A percentile compares a stretch with the other conserved stretches of the same genome.
These are phyloP conservation scores for Cystoisospora suis DNA, from an alignment of 169 alveolate genomes.

Conservation along the genomic window DNA sequence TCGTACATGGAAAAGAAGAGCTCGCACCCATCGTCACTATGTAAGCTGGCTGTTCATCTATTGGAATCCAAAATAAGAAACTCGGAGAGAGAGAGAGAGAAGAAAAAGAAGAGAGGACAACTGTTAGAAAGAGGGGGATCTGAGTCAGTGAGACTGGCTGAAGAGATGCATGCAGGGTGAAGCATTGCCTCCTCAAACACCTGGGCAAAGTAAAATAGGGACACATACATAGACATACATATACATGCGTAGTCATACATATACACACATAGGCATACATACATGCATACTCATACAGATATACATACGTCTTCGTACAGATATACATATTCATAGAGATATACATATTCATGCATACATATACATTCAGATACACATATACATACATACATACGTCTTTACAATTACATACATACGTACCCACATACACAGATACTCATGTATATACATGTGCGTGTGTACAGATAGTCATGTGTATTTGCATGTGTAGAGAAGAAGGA, in stretches of 20 bases:
- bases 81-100: neutral
- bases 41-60: slow-evolving; percentile 62
- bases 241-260: slow-evolving; percentile 45
- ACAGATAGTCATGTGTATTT: neutral
- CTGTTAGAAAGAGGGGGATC: neutral
- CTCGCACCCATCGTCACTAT: slow-evolving; percentile 74
- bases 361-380: slow-evolving; percentile 35
- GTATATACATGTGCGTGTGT: slow-evolving; percentile 25
- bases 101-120: neutral
- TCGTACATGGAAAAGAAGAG: slow-evolving; percentile 68
- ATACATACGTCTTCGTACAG: too few relatives aligned
- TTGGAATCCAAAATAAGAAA: neutral
- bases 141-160: too few relatives aligned
- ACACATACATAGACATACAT: slow-evolving; percentile 34
- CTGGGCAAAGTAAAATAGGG: too few relatives aligned
- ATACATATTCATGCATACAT: slow-evolving; percentile 64
- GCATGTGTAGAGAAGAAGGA: too few relatives aligned
- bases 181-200: too few relatives aligned
- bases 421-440: neutral
- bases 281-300: too few relatives aligned
- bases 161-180: too few relatives aligned
- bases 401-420: slow-evolving; percentile 31
- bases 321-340: slow-evolving; percentile 2
- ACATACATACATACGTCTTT: slow-evolving; percentile 57
- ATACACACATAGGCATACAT: neutral